Conservation (phyloP, 164 flowering plant genomes). For the Kalanchoe fedtschenkoi region DNA sequence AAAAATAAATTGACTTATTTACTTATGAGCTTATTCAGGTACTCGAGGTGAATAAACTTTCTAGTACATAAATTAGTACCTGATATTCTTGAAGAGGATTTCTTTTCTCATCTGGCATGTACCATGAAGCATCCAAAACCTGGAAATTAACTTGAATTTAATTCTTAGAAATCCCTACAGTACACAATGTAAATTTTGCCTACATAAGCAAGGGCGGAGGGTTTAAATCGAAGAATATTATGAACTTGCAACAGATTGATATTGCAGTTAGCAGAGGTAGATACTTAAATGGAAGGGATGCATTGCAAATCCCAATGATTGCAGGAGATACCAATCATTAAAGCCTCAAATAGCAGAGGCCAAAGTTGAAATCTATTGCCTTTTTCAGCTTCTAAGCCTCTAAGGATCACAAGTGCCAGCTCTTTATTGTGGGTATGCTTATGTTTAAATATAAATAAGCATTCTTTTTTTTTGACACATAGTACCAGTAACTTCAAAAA, state of each 20-base stretch:
- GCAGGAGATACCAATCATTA: no score
- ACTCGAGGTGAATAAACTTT: not conserved
- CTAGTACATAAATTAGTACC: constrained; percentile 30
- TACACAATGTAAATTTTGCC: not conserved
- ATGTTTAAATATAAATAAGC: no score
- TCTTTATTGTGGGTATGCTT: not conserved
- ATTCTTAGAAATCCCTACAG: not conserved
- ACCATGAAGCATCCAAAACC: constrained; percentile 99
- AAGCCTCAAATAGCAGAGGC: no score
- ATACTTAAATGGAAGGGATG: no score
- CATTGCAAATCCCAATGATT: no score
- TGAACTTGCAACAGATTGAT: no score
- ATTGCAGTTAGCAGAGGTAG: no score
- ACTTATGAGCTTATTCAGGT: not conserved
- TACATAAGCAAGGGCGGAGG: not conserved
- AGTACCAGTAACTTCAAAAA: not conserved
- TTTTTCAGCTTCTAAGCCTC: no score
- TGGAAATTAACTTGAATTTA: constrained; percentile 12
- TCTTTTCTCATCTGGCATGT: constrained; percentile 97
- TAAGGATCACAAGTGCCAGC: not conserved
- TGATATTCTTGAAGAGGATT: constrained; percentile 96
- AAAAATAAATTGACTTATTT: no score
- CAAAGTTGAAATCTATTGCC: no score
- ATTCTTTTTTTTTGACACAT: not conserved
- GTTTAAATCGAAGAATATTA: not conserved